Conservation (phyloP, 768 basidiomycete species). For the Hemileccinum rubropunctum region DNA sequence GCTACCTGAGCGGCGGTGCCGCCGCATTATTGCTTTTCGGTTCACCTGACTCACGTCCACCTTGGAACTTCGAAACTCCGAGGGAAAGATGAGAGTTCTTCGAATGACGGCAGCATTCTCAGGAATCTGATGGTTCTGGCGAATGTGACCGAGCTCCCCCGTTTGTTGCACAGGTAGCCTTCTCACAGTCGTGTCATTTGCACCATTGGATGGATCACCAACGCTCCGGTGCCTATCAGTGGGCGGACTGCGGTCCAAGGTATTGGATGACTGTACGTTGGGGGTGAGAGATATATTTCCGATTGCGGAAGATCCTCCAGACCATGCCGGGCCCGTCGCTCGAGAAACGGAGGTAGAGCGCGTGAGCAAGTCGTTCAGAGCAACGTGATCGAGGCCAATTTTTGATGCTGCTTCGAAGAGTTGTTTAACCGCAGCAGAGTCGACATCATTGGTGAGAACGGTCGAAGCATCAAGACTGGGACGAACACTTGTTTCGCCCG, state of each 20-base stretch:
- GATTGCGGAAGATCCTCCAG: conserved; percentile 22
- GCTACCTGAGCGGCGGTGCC: conserved; percentile 62
- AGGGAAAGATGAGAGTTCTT: conserved; percentile 77
- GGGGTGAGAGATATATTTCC: conserved; percentile 23
- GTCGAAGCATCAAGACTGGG: conserved; percentile 25
- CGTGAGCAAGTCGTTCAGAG: conserved; percentile 65
- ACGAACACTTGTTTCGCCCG: conserved; percentile 17
- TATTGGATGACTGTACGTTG: conserved; percentile 12
- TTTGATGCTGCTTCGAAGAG: conserved; percentile 73
- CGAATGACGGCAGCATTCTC: conserved; percentile 57
- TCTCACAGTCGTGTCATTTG: conserved; percentile 29
- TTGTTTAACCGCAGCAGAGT: conserved; percentile 61
- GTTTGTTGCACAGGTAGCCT: conserved; percentile 22
- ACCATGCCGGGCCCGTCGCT: conserved; percentile 42
- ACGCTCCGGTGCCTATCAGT: conserved; percentile 27
- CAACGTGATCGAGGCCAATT: conserved; percentile 72
- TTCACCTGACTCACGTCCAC: conserved; percentile 53
- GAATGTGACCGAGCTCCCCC: conserved; percentile 25
- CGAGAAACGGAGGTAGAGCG: conserved; percentile 69
- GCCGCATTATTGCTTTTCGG: conserved; percentile 48
- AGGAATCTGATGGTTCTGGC: conserved; percentile 32
- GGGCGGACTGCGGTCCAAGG: conserved; percentile 11
- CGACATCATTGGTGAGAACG: conserved; percentile 28
- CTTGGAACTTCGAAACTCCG: conserved; percentile 57
- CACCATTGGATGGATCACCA: conserved; percentile 31